Evolutionary conservation across 2,329 filamentous ascomycete genomes (phyloP), one percentile per base, ranked within the genome.

Genomic region (Aspergillus ochraceoroseus): DNA sequence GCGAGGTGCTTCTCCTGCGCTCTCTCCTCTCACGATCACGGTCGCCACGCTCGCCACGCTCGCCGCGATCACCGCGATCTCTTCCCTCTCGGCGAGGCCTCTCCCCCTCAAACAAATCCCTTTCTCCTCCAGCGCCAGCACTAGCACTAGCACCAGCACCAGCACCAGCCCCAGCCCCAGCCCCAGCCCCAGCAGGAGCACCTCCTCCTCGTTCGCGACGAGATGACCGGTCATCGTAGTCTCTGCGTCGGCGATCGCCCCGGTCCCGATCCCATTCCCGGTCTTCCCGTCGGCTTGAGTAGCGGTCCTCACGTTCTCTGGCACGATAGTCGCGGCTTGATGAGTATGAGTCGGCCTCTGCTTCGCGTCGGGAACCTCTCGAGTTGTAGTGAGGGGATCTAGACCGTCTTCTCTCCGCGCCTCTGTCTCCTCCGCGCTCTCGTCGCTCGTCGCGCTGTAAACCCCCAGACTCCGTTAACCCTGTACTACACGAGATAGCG

Each of bases 241-340:
- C 80, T 46, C 82, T 74, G 54, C 82, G 67, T 38, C 70, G 60
- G 41, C 63, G 63, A 49, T 70, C 70, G 23, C 77, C 73, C 47
- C 83, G 73, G 47, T 89, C 85, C 61, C 83, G 76, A 59, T 84
- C 82, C 81, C 84, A 87, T 50, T 85, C 84, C 49, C 84, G 76
- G n/a, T 87, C 84, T 38, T 81, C 78, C 42, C 79, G 73, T 48
- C 84, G 77, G 22, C 83, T 82, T 25, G 80, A 79, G 62, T 95
- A 95, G 61, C 89, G 79, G 55, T 95, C 90, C 67, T 96, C 90
- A 47, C 90, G 85, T 70, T 96, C 90, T 48, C 90, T 77, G 63
- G 94, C 90, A 62, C 90, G 80, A 65, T 95, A 94, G 70, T 83
- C 89, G 54, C 90, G 84, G 67, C 88, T 95, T 4, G 86, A 88